Base-by-base conservation (phyloP, 148 eudicot species). In the Bassia scoparia region DNA sequence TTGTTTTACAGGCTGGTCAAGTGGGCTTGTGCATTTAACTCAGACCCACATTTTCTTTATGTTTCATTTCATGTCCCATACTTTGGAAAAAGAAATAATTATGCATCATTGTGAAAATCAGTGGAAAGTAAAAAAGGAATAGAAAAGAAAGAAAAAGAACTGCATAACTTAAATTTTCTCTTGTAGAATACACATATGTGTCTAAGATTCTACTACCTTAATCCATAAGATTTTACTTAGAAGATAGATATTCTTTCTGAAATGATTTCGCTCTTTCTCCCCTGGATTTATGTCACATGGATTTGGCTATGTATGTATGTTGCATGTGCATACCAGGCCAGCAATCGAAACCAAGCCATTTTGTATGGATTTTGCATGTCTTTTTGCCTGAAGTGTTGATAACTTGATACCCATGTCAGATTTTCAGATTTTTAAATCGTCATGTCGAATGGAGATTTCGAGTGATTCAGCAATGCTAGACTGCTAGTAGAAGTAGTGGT, bases 1-100 rank as follows among this genome's bases (percentile, higher is more conserved):
- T 71, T 64, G 50, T 17, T 65, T 76, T 67, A 78, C 71, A 72
- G 61, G 68, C 52, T 66, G 76, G 67, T 68, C 81, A 65, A 67
- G 68, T 72, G 58, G 50, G 53, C 20, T 65, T 24, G 56, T 49
- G 48, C 74, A 68, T 50, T 69, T 20, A 61, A 58, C 27, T 33
- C 27, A 48, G 59, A 21, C 68, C 68, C 52, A 31, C 31, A 11
- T 64, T 76, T 69, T 17, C 61, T 58, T 68, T 31, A 59, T 59
- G 61, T 16, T 34, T 24, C 41, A 63, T 23, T 27, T 67, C 30
- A 26, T 70, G 43, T 21, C 23, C 12, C 49, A n/a, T 34, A 7
- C 10, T 34, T n/a, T 7, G 44, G 66, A 2, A 58, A 17, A 60
- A 60, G 1, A 16, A 31, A 60, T 31, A 9, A 37, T 3, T 24